Conservation (phyloP, 23 red algal genomes). For the Cyanidioschyzon merolae region DNA sequence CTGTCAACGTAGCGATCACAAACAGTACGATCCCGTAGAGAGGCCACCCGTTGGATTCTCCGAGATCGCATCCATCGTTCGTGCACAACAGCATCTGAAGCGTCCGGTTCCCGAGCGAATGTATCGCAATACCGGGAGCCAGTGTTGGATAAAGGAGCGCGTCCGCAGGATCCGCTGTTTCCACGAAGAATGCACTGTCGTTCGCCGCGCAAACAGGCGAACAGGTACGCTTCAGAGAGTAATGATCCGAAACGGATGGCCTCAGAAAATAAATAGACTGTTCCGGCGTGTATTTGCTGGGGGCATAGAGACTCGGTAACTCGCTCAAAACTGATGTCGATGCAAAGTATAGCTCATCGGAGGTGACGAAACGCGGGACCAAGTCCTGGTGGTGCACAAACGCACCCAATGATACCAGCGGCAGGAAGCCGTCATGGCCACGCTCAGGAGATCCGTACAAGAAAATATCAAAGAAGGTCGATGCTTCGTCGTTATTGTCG, state of each 20-base stretch:
- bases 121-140: background rate
- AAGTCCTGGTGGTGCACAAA: background rate
- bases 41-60: background rate
- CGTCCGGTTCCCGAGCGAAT: background rate
- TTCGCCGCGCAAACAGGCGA: background rate
- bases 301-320: background rate
- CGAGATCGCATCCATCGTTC: background rate
- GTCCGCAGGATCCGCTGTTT: background rate
- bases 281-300: background rate
- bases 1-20: background rate
- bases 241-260: background rate
- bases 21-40: background rate
- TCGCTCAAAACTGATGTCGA: background rate
- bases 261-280: background rate
- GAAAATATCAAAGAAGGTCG: background rate
- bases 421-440: background rate
- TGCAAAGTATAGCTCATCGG: conserved; percentile 1
- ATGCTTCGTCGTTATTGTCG: background rate
- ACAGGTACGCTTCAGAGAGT: background rate
- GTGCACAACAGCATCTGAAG: background rate
- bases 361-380: background rate
- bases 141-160: background rate
- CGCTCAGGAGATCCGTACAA: background rate
- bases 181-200: background rate
- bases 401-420: background rate